A percentile compares a stretch with the other conserved stretches of the same genome.
Conservation (phyloP, 1,284 basidiomycete species). For the Leccinum pseudoinsigne region DNA sequence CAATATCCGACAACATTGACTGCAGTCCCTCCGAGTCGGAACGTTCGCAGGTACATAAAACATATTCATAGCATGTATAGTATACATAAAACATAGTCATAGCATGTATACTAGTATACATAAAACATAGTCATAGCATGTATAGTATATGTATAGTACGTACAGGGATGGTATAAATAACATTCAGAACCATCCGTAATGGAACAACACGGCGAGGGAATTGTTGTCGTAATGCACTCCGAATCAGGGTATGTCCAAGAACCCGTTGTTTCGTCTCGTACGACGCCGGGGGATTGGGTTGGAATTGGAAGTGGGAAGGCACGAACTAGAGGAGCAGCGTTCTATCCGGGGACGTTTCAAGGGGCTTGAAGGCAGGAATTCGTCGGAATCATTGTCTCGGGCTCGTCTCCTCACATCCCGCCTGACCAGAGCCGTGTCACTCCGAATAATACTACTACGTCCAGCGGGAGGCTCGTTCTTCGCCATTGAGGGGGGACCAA, state of each 20-base stretch:
- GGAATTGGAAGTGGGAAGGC: background rate
- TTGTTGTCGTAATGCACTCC: too few species aligned
- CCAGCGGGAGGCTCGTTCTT: background rate
- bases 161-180: too few species aligned
- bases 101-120: too few species aligned
- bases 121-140: too few species aligned
- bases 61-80: too few species aligned
- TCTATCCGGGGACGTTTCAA: background rate
- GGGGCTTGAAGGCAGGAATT: background rate
- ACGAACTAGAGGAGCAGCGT: background rate
- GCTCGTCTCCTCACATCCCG: background rate
- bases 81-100: too few species aligned
- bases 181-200: too few species aligned
- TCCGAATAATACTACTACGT: background rate
- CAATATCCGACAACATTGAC: too few species aligned
- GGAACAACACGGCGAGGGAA: too few species aligned
- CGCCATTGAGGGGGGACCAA: background rate
- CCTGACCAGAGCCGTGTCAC: background rate
- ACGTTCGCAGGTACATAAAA: too few species aligned
- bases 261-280: background rate
- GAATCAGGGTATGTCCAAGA: background rate
- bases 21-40: too few species aligned
- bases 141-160: too few species aligned
- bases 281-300: background rate
- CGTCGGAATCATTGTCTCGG: background rate